Evolutionary conservation across 2,329 filamentous ascomycete genomes (phyloP), one percentile per base, ranked within the genome.

Genomic region (Ophiostoma australiae): DNA sequence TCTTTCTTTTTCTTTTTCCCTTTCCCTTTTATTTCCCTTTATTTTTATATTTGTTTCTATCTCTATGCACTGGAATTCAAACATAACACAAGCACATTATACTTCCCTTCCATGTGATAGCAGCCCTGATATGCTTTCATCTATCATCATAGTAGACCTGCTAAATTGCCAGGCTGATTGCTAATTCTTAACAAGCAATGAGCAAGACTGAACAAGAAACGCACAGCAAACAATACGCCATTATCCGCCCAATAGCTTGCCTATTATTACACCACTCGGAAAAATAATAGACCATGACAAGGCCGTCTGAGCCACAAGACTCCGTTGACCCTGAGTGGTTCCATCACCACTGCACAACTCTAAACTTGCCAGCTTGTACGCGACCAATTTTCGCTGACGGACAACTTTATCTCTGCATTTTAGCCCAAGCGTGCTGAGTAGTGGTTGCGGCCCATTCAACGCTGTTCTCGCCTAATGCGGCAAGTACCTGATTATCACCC

Each of bases 401-500:
- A 33, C 27, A 27, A 33, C 27, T 63, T 63, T 7, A 63, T 35
- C 27, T 63, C 15, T 63, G 10, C 27, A 11, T 58, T 65, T 65
- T 33, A 2, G n/a, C 58, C 58, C 10, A 35, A 20, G 27, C n/a
- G 27, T 27, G 10, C 67, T 70, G 68, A 70, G 70, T 70, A 65
- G 72, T 66, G 70, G 72, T 69, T 66, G 69, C 35, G 63, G 41
- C 55, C 15, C 69, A 58, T 58, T 13, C 37, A 70, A 70, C 61
- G 33, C 67, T 69, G 68, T 61, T 52, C 65, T 72, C 63, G 67
- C 78, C 78, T 74, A 77, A 79, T 79, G 73, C 76, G 78, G 80
- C 76, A 80, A 78, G 75, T 75, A 77, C 74, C 76, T 77, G 78
- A 77, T 77, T 76, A 78, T 79, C 76, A 74, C 73, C 76, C 77